Evolutionary conservation across 2,329 filamentous ascomycete genomes (phyloP).

Genomic region (Trichocomaceae sp.): DNA sequence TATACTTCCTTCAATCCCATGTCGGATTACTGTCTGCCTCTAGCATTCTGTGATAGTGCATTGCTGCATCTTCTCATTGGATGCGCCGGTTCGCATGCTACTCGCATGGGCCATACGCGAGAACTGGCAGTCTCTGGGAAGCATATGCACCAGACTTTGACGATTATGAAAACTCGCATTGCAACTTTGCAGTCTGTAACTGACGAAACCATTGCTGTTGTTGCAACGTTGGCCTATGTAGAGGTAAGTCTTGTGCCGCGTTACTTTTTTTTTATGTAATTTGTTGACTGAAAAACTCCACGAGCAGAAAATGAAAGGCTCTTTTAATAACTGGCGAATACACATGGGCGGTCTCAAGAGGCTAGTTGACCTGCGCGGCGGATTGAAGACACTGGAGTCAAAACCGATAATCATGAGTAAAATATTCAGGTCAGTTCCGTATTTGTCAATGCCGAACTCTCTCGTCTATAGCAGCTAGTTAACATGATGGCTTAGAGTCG

Average conservation of each 20-base stretch:
- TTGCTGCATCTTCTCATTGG: constrained; percentile 9
- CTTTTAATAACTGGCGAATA: constrained; percentile 5
- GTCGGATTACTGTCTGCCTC: constrained; percentile 7
- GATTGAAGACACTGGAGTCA: constrained; percentile 4
- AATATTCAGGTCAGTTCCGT: neutral
- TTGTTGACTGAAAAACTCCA: neutral
- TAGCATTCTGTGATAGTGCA: constrained; percentile 7
- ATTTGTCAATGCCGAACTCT: too few relatives aligned
- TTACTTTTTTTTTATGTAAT: neutral
- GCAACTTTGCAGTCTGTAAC: neutral
- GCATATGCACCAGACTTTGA: constrained; percentile 5
- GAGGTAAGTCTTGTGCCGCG: neutral
- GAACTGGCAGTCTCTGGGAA: neutral
- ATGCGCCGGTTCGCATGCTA: constrained; percentile 4
- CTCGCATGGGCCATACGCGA: neutral
- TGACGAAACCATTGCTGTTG: constrained; percentile 4
- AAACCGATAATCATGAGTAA: constrained; percentile 10
- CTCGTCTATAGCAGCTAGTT: too few relatives aligned
- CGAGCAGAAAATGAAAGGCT: constrained; percentile 1
- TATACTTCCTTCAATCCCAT: constrained; percentile 5
- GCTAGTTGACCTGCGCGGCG: constrained; percentile 8
- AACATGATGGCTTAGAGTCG: too few relatives aligned
- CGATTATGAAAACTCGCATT: constrained; percentile 6
- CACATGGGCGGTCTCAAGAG: constrained; percentile 9
- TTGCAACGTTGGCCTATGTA: constrained; percentile 6